Conservation (phyloP, 345 rosid genomes). For the Gossypium turneri region DNA sequence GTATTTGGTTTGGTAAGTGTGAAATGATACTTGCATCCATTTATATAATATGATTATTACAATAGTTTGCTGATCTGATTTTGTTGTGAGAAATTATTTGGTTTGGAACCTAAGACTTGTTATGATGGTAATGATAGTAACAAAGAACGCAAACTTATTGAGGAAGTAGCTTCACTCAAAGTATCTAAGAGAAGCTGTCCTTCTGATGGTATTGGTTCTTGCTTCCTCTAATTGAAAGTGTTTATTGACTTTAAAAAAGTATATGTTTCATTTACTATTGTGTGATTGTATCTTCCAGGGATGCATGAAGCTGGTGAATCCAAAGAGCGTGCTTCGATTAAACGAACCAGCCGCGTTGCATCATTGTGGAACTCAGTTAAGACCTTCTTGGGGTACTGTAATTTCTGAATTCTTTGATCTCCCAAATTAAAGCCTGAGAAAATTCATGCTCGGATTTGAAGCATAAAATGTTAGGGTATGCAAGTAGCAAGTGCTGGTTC, state of each 20-base stretch:
- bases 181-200: conserved; percentile 34
- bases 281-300: conserved; percentile 17
- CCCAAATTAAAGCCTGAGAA: neutral
- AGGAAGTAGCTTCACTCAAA: conserved; percentile 59
- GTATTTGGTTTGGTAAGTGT: neutral
- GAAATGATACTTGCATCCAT: neutral
- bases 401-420: neutral
- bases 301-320: conserved; percentile 17
- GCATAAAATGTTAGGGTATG: neutral
- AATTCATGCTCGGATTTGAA: neutral
- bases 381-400: conserved; percentile 39
- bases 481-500: neutral
- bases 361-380: conserved; percentile 41
- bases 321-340: conserved; percentile 20
- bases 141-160: conserved; percentile 54
- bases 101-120: conserved; percentile 12
- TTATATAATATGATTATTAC: neutral
- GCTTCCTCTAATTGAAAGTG: neutral
- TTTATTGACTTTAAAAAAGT: neutral
- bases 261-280: neutral
- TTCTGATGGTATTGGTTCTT: conserved; percentile 32
- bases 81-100: neutral
- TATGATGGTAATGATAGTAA: conserved; percentile 41
- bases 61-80: neutral
- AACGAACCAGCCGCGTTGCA: conserved; percentile 17